These are phyloP conservation scores for Dothideomycetes sp. DNA, from an alignment of 2,329 filamentous ascomycete genomes.

Conservation along the genomic window DNA sequence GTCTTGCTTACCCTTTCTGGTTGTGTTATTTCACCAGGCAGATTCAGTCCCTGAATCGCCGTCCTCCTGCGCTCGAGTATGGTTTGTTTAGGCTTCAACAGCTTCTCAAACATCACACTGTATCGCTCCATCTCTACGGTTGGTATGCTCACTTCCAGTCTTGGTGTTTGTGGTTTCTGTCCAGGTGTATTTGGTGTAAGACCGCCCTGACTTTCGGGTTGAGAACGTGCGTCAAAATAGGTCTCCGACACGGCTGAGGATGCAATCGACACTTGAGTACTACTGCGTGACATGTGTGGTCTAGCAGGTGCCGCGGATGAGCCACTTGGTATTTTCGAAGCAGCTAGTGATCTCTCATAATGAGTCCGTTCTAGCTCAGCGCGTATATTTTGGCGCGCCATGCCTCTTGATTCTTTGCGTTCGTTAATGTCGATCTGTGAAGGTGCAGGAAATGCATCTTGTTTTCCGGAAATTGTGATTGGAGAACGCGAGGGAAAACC, in stretches of 20 bases:
- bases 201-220: background rate
- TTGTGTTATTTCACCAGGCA: slow-evolving; percentile 4
- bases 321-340: no score
- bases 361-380: slow-evolving; percentile 3
- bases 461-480: slow-evolving; percentile 4
- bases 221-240: background rate
- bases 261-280: background rate
- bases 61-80: slow-evolving; percentile 21
- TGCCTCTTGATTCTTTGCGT: background rate
- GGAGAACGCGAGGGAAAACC: no score
- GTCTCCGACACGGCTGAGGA: background rate
- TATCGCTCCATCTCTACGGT: slow-evolving; percentile 75
- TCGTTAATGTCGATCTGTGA: slow-evolving; percentile 2
- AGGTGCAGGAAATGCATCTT: background rate
- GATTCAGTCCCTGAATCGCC: slow-evolving; percentile 12
- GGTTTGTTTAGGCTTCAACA: slow-evolving; percentile 43
- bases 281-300: background rate
- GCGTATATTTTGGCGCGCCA: slow-evolving; percentile 2
- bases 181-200: slow-evolving; percentile 1
- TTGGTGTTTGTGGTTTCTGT: slow-evolving; percentile 14
- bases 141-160: slow-evolving; percentile 69
- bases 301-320: background rate
- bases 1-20: slow-evolving; percentile 1
- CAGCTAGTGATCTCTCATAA: no score
- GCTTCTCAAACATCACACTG: slow-evolving; percentile 80